Evolutionary conservation across 2,329 filamentous ascomycete genomes (phyloP), one percentile per base, ranked within the genome.

Genomic region (Fusarium domesticum): DNA sequence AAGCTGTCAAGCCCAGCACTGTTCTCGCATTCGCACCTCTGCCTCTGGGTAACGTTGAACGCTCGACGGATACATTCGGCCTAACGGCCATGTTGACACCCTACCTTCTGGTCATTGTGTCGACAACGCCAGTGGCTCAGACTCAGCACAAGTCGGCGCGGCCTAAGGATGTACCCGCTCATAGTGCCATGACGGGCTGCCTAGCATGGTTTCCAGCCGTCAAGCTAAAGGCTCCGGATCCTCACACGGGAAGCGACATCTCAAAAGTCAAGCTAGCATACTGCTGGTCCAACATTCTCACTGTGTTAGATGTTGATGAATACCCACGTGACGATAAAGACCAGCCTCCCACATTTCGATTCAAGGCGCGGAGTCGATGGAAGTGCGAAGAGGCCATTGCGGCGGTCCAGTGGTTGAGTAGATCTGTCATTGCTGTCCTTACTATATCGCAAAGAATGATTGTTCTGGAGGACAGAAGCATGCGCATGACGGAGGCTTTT

Each of bases 201-300:
- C 70, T 98, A 38, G 90, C 93, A 25, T 98, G 93, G 93, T 98
- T 98, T 63, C 93, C 93, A 2, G 90, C 91, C 2, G 93, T 98
- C 35, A 93, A 88, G 61, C 73, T 98, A 34, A 97, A 97, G 66
- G 80, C 81, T 14, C 78, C 82, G 8, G 84, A 89, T 50, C 72
- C 80, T 2, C 75, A 79, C 36, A 81, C 80, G 1, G 83, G 81
- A 5, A 85, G 83, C 57, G 79, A 83, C 6, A 76, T 84, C 8
- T 91, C 88, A 15, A 85, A 84, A 60, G 87, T 85, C 30, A 97
- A 98, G 66, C 77, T 98, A 15, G 92, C 89, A 1, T 98, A 98
- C 70, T 96, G 91, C 67, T 98, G 93, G 93, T 97, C 93, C 2
- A 97, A 97, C 60, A 83, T 97, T n/a, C 71, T 98, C 53, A 97